Evolutionary conservation across 805 yeast genomes (phyloP).

Genomic region (Lipomyces sp.): DNA sequence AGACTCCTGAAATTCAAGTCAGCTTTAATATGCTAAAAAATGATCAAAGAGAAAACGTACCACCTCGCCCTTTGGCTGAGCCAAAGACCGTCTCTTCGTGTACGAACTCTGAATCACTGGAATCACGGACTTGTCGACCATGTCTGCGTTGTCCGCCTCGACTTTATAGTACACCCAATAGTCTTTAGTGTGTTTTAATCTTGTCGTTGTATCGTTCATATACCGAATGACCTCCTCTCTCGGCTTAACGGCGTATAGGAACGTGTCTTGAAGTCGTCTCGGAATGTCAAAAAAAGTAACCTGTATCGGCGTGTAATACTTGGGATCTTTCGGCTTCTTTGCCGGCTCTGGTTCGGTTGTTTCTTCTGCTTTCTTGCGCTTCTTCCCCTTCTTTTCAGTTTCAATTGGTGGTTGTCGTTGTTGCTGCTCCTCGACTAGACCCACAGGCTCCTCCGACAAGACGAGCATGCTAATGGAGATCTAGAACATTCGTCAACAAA

Average conservation of each 20-base stretch:
- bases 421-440: background rate
- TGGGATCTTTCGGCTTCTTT: conserved; percentile 4
- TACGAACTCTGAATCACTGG: conserved; percentile 15
- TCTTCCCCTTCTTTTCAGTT: conserved; percentile 29
- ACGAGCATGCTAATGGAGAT: background rate
- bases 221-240: conserved; percentile 52
- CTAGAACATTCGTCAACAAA: too few species aligned
- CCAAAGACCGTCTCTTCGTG: conserved; percentile 20
- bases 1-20: background rate
- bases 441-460: conserved; percentile 1
- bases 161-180: conserved; percentile 80
- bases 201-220: conserved; percentile 59
- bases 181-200: conserved; percentile 59
- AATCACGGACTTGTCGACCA: conserved; percentile 31
- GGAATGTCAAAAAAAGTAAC: conserved; percentile 66
- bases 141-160: conserved; percentile 35
- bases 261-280: conserved; percentile 56
- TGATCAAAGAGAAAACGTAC: background rate
- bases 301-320: conserved; percentile 55
- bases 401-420: background rate
- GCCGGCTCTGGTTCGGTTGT: conserved; percentile 7
- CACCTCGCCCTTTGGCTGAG: conserved; percentile 18
- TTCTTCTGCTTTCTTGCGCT: conserved; percentile 33
- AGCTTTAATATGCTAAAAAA: background rate
- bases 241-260: conserved; percentile 62